Base-by-base conservation (phyloP, 345 rosid species). In the Toxicodendron radicans region DNA sequence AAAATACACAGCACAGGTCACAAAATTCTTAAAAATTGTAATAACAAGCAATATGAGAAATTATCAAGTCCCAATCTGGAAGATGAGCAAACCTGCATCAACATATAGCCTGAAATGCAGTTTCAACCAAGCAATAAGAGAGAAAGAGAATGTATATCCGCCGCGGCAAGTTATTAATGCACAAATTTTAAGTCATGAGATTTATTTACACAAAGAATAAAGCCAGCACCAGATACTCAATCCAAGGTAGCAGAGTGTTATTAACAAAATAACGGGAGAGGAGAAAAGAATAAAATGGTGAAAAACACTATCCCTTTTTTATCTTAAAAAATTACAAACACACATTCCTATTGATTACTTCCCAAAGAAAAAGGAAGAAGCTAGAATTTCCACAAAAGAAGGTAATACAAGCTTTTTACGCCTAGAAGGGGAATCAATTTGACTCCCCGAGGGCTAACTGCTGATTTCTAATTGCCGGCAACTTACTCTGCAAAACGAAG, bases 181-280 rank as follows among this genome's bases (percentile, higher is more conserved):
- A 66, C n/a, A 65, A 13, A 24, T 12, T 24, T 48, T 7, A 7
- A 51, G 61, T 54, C 68, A 38, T 64, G 32, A 70, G 64, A 64
- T 64, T 51, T 85, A 80, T 73, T 72, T 80, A 78, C 85, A 82
- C 59, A 82, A 78, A 78, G 79, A 73, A 82, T 78, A 70, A 74
- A 82, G 72, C 79, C 80, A 77, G 81, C 73, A 64, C 46, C 68
- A 84, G 76, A 68, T 16, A 72, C 72, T 49, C 77, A 78, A 74
- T 60, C 79, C 71, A 71, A 67, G 33, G 71, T 46, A 32, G 65
- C 49, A 67, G 17, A 70, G 11, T 20, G 53, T 32, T 66, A 33
- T 66, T 21, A 62, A 78, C 74, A 76, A 72, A 76, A 56, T 52
- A 9, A 48, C 61, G 56, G 18, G 58, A 57, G 57, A 58, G 18